Percentiles rank a stretch among this genome's conserved stretches.
phyloP scores from a whole-genome alignment of 2,329 filamentous ascomycete genomes.

The Verticillium isaacii region DNA sequence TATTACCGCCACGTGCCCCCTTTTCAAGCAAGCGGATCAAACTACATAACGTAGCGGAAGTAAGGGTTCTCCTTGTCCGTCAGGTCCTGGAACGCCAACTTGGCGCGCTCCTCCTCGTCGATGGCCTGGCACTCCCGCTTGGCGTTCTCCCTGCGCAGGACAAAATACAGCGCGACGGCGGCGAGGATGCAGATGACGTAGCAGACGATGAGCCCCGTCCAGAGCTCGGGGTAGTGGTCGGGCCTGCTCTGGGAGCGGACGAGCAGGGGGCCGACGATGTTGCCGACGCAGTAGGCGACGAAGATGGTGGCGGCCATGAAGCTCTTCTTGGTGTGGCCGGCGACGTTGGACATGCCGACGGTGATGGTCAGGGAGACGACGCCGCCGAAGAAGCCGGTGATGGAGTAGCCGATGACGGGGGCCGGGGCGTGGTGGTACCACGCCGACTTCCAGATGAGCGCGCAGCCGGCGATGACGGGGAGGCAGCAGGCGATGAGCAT shows the following conservation, averaged over 20 bases:
- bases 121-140: constrained; percentile 40
- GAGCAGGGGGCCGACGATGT: constrained; percentile 71
- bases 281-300: constrained; percentile 70
- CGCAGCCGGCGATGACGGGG: constrained; percentile 70
- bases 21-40: neutral
- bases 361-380: constrained; percentile 57
- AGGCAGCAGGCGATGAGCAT: constrained; percentile 64
- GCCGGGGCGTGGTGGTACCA: constrained; percentile 62
- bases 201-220: constrained; percentile 62
- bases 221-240: constrained; percentile 66
- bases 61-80: constrained; percentile 66
- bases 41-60: constrained; percentile 52
- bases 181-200: constrained; percentile 64
- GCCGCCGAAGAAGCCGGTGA: constrained; percentile 69
- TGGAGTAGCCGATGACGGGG: constrained; percentile 66
- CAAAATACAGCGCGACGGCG: constrained; percentile 49
- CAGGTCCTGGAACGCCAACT: constrained; percentile 61
- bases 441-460: constrained; percentile 66
- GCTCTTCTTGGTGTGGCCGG: constrained; percentile 73
- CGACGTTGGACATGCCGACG: constrained; percentile 60
- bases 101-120: constrained; percentile 58
- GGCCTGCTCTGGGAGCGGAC: constrained; percentile 61
- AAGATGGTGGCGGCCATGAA: constrained; percentile 72
- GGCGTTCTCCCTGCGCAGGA: constrained; percentile 56
- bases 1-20: too few species aligned